Evolutionary conservation across 1,284 basidiomycete genomes (phyloP).

Genomic region (Uromyces viciae-fabae): DNA sequence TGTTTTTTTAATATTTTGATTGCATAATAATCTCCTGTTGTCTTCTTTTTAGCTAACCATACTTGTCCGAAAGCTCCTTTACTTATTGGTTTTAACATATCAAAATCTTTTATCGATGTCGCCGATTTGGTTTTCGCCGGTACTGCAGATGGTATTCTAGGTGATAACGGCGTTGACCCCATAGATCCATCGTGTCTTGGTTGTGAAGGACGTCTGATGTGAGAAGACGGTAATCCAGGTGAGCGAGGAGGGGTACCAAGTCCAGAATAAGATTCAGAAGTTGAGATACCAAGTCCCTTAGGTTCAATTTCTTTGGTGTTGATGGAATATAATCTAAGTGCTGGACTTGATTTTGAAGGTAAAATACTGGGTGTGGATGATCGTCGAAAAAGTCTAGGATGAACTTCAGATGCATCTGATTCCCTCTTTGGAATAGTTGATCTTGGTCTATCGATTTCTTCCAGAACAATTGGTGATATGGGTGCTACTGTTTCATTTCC

Average conservation of each 20-base stretch:
- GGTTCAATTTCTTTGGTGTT: conserved; percentile 5
- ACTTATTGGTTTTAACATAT: conserved; percentile 98
- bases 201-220: conserved; percentile 28
- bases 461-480: conserved; percentile 28
- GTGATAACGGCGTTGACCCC: conserved; percentile 69
- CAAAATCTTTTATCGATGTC: conserved; percentile 96
- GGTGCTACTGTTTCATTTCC: conserved; percentile 58
- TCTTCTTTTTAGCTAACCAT: conserved; percentile 95
- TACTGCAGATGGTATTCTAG: conserved; percentile 72
- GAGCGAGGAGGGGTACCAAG: conserved; percentile 41
- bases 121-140: conserved; percentile 74
- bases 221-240: neutral
- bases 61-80: conserved; percentile 99
- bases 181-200: conserved; percentile 47
- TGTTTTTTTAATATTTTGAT: conserved; percentile 99
- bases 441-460: conserved; percentile 12
- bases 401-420: neutral
- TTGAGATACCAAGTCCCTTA: conserved; percentile 14
- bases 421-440: conserved; percentile 19
- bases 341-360: neutral
- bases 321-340: conserved; percentile 7
- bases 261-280: neutral
- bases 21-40: conserved; percentile 96
- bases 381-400: neutral
- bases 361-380: neutral